Base-by-base conservation (phyloP, 176 grass and related monocot genomes). In the Zea luxurians region DNA sequence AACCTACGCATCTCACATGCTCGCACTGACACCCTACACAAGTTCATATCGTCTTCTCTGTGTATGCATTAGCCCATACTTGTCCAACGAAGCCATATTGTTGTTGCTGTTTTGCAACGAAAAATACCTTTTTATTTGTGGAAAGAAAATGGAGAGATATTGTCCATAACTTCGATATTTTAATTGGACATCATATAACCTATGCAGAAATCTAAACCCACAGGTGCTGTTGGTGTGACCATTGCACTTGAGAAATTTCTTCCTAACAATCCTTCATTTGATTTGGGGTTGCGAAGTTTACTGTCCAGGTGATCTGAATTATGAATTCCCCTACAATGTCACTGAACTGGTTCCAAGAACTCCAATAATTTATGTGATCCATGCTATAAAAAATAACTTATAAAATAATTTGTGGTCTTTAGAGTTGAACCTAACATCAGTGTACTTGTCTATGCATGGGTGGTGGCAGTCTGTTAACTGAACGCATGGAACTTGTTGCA, bases 371-470 rank as follows among this genome's bases (percentile, higher is more conserved):
- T n/a, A 35, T 57, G 36, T 41, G 70, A 16, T 52, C 70, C 17
- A 48, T 54, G 1, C 4, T 17, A 12, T 70, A 13, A 35, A 34
- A 34, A 48, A 59, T 59, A 59, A 59, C n/a, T 21, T 21, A 21
- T 21, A 59, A 70, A 75, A 68, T 64, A 47, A 15, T 13, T 4
- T 57, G 42, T 88, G 48, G 8, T 46, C 34, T 90, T 82, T 76
- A 88, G 92, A 83, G 92, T 82, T 79, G 95, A 94, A 77, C 62
- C 89, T 57, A 87, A 81, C 71, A 82, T 89, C 73, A 91, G 78
- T 90, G 87, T 94, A 66, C 91, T 97, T 78, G 95, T 97, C 9
- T 97, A 91, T 88, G 94, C 95, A 97, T 71, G 80, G 95, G 95
- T 4, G 91, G 95, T 10, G 91, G 95, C 4, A 91, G 95, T 66